A percentile compares a stretch with the other conserved stretches of the same genome.
Evolutionary conservation across 2,329 filamentous ascomycete species (phyloP).

Genomic region (Diaporthe longicolla): DNA sequence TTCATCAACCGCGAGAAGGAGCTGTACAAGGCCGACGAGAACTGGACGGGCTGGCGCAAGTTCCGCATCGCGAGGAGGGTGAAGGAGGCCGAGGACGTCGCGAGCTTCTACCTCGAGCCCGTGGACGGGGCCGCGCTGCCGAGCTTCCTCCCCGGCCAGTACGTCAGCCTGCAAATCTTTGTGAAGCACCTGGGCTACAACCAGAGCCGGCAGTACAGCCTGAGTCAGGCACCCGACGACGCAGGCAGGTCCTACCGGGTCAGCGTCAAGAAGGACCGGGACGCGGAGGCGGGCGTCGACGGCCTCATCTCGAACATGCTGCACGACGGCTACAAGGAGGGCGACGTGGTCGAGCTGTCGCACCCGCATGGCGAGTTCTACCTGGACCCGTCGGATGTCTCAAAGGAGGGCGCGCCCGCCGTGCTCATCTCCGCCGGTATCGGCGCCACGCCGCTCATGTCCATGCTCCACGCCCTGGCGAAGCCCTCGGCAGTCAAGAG

Average conservation of each 20-base stretch:
- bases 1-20: constrained; percentile 76
- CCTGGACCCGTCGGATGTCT: constrained; percentile 62
- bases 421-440: constrained; percentile 79
- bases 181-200: constrained; percentile 73
- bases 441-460: constrained; percentile 75
- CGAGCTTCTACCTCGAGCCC: constrained; percentile 79
- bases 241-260: constrained; percentile 76
- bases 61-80: constrained; percentile 72
- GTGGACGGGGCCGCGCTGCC: constrained; percentile 71
- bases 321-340: constrained; percentile 62
- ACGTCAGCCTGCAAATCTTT: constrained; percentile 75
- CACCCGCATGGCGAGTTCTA: constrained; percentile 74
- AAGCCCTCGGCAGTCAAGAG: constrained; percentile 52
- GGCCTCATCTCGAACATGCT: constrained; percentile 69
- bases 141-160: constrained; percentile 78
- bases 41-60: constrained; percentile 64
- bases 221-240: constrained; percentile 70
- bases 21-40: constrained; percentile 66
- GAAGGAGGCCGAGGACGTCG: constrained; percentile 70
- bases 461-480: constrained; percentile 73
- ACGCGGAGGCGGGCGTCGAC: constrained; percentile 53
- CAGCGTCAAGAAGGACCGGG: constrained; percentile 77
- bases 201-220: constrained; percentile 82
- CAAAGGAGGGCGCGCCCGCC: constrained; percentile 64
- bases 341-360: constrained; percentile 68